Percentiles rank a stretch among this genome's conserved stretches.
Evolutionary conservation across 441 rosid species (phyloP).

Genomic region (Breynia disticha): DNA sequence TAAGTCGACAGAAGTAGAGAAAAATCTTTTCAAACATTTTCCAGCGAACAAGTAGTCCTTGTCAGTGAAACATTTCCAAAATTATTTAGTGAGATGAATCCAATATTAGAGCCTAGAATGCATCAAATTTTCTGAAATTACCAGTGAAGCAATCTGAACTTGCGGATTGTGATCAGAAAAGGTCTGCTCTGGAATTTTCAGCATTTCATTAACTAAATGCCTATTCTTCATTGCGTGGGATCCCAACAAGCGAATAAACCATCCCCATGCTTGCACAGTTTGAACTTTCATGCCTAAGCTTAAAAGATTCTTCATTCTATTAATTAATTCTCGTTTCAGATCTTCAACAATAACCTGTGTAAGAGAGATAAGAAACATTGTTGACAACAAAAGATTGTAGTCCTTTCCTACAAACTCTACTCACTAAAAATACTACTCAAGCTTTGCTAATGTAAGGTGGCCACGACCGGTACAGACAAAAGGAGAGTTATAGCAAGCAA

Average conservation of each 20-base stretch:
- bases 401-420: no score
- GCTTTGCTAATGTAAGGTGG: background rate
- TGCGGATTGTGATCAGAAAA: slow-evolving; percentile 39
- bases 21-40: no score
- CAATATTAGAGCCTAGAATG: background rate
- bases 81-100: no score
- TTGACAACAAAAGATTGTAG: background rate
- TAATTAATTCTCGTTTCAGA: slow-evolving; percentile 29
- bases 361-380: slow-evolving; percentile 11
- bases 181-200: slow-evolving; percentile 43
- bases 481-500: background rate
- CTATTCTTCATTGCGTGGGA: slow-evolving; percentile 30
- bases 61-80: no score
- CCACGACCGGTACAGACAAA: background rate
- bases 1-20: no score
- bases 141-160: slow-evolving; percentile 57
- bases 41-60: no score
- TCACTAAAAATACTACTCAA: no score
- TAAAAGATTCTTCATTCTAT: slow-evolving; percentile 35
- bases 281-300: slow-evolving; percentile 41
- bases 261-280: slow-evolving; percentile 51
- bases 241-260: slow-evolving; percentile 45
- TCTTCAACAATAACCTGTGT: slow-evolving; percentile 35
- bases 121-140: slow-evolving; percentile 12
- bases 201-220: slow-evolving; percentile 39